These are phyloP conservation scores for Lodderomyces beijingensis DNA, from an alignment of 1,139 yeast genomes.

Conservation along the genomic window DNA sequence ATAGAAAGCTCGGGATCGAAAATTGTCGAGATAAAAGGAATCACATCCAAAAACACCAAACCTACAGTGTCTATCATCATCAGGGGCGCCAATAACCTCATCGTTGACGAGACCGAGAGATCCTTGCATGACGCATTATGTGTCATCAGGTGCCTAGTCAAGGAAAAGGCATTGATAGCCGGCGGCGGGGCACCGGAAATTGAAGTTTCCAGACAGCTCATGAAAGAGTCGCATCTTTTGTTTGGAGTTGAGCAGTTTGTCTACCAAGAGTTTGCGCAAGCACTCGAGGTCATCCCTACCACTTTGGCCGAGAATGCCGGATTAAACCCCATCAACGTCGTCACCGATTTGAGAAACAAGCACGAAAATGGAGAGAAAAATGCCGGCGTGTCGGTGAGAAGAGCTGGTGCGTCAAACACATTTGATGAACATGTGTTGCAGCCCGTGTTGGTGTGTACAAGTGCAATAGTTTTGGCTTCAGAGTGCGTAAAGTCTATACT, in stretches of 20 bases:
- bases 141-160: constrained; percentile 92
- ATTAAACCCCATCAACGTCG: constrained; percentile 87
- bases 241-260: constrained; percentile 93
- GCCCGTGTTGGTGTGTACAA: constrained; percentile 90
- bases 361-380: constrained; percentile 88
- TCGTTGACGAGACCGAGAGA: constrained; percentile 93
- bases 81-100: constrained; percentile 89
- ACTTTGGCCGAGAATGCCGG: constrained; percentile 99
- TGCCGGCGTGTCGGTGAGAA: constrained; percentile 94
- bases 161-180: constrained; percentile 90
- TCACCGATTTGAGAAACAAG: constrained; percentile 87
- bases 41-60: constrained; percentile 49
- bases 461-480: constrained; percentile 90
- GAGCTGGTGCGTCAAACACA: constrained; percentile 90
- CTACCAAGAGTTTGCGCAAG: constrained; percentile 93
- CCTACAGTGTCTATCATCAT: constrained; percentile 89
- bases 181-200: constrained; percentile 99
- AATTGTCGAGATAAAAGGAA: constrained; percentile 87
- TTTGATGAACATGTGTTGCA: constrained; percentile 92
- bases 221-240: constrained; percentile 71
- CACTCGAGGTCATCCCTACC: constrained; percentile 93
- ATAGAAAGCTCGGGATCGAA: constrained; percentile 89
- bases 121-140: constrained; percentile 96
- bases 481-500: constrained; percentile 94
- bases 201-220: constrained; percentile 79